Evolutionary conservation across 352 stramenopile genomes (phyloP).

Genomic region (Globisporangium nagaii): DNA sequence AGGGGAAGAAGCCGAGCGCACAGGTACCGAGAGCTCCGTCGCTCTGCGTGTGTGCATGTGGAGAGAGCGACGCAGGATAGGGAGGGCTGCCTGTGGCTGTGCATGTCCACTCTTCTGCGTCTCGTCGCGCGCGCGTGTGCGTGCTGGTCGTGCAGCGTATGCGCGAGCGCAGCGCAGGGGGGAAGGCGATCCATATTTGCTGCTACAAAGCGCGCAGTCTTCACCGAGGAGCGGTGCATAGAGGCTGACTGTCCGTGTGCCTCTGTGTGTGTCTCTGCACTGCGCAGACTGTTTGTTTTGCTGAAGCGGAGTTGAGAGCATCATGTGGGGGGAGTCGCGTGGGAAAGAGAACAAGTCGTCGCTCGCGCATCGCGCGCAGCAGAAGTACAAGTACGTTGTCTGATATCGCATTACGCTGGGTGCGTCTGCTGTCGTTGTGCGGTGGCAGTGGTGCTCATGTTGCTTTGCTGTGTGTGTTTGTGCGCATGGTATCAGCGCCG

Average conservation of each 20-base stretch:
- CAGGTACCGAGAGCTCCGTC: not conserved
- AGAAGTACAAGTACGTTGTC: slow-evolving; percentile 87
- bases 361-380: slow-evolving; percentile 78
- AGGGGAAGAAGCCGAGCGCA: slow-evolving; percentile 1
- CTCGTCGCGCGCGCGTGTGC: too few species aligned
- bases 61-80: not conserved
- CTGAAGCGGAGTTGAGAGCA: not conserved
- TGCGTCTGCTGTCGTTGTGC: too few species aligned
- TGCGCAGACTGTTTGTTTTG: too few species aligned
- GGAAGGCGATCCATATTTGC: too few species aligned
- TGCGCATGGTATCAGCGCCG: slow-evolving; percentile 30
- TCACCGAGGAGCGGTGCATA: too few species aligned
- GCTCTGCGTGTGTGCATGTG: not conserved
- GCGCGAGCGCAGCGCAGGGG: too few species aligned
- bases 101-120: too few species aligned
- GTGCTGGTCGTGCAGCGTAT: too few species aligned
- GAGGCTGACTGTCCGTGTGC: not conserved
- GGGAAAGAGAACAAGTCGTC: slow-evolving; percentile 85
- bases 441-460: too few species aligned
- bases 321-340: slow-evolving; percentile 60
- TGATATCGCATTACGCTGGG: too few species aligned
- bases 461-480: slow-evolving; percentile 1
- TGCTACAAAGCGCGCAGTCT: too few species aligned
- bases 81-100: too few species aligned
- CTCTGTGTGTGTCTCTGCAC: not conserved